Evolutionary conservation across 345 rosid genomes (phyloP), one percentile per base, ranked within the genome.

Genomic region (Moricandia arvensis): DNA sequence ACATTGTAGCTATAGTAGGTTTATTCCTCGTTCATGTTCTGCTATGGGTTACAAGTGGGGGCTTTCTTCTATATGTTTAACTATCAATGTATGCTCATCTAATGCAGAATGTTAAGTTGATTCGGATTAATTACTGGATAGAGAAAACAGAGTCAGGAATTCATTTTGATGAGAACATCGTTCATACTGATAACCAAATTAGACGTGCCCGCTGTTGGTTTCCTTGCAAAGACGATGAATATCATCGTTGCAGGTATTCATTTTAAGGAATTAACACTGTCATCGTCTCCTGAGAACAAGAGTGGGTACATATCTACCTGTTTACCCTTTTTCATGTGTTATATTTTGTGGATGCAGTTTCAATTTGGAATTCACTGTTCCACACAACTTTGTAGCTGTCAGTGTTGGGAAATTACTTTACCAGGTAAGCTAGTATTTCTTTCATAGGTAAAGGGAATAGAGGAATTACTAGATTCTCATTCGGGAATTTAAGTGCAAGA

Each of bases 131-230:
- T 83, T 95, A 90, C 80, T 90, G 93, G 97, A 86, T 95, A 21
- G 97, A 95, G 86, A 92, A 87, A 84, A 79, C 79, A 41, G 97
- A 89, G 83, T 78, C 92, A n/a, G 99, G 99, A 55, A 87, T 95
- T 82, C 97, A 95, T 74, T 89, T 92, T 80, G 83, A 86, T 45
- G 87, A 75, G 79, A 86, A 86, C 74, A 88, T 90, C 73, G 75
- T 95, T 8, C 97, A 90, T 71, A 92, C 97, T 33, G 87, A 92
- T 81, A 94, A 89, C 76, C 99, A 95, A 78, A 81, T 95, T 71
- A 82, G 97, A 82, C 96, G 97, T 73, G 96, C 97, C 30, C 86
- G 97, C 17, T 92, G 97, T 79, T 95, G 99, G 99, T 92, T 95
- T 78, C 99, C 97, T 63, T 95, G 97, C 75, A 80, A 90, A 35